Evolutionary conservation across 2,329 filamentous ascomycete species (phyloP), one percentile per base, ranked within the genome.

Genomic region (Claviceps purpurea): DNA sequence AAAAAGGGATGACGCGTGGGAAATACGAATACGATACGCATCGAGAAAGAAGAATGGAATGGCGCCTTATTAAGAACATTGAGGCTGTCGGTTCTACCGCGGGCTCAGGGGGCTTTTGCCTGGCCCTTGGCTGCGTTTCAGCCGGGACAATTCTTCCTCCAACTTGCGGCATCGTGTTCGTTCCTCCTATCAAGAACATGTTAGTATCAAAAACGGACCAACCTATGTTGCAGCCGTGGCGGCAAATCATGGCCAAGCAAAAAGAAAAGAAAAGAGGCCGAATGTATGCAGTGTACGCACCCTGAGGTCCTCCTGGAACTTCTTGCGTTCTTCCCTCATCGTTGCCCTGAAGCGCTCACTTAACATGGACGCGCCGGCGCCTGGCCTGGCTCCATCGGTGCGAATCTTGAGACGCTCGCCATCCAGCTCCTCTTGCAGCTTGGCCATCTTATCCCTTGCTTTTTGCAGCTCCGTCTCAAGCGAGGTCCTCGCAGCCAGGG

Each of bases 281-380:
- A 6, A 34, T 16, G 16, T 4, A n/a, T 20, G 39, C 14, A 11
- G 1, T 24, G 10, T 34, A 60, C 73, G 60, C 62, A 76, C 74
- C 67, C 66, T 70, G 42, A 78, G 60, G 54, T 77, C 76, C 56
- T 78, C 74, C 56, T 78, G 74, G 66, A 76, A 78, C 64, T 73
- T 76, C 68, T 71, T 77, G 57, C 75, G 70, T 66, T 78, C 75
- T 61, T 76, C 74, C 58, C 75, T 72, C 75, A 78, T 77, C 22
- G 73, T 76, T 7, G 71, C 66, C 47, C 75, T 64, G 65, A 78
- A 78, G 64, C 78, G 75, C 65, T 78, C 75, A 60, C 75, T 78
- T 56, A 78, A 67, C 70, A 77, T 70, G 8, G 68, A 69, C 13
- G 75, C 75, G 2, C 75, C 75, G 0, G 68, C 67, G 5, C 72